A percentile compares a stretch with the other conserved stretches of the same genome.
These are phyloP conservation scores for Ramicandelaber brevisporus DNA, from an alignment of 192 early-diverging fungal genomes.

Conservation along the genomic window DNA sequence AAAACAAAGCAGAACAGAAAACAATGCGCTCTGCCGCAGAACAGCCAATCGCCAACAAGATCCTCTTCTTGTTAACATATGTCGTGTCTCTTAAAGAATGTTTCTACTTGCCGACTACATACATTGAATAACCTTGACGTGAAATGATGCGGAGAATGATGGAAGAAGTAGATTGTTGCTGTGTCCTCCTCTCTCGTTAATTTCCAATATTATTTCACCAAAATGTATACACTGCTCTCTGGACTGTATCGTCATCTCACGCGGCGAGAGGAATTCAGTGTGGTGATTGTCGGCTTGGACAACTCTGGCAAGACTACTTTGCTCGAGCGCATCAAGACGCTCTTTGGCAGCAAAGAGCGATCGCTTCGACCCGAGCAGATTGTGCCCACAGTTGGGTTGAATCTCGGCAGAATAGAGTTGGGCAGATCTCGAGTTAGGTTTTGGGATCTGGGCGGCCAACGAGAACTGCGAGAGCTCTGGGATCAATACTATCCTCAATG, in stretches of 20 bases:
- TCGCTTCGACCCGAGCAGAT: constrained; percentile 54
- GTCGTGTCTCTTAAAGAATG: too few relatives aligned
- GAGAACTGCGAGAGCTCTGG: constrained; percentile 60
- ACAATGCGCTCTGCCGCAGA: too few relatives aligned
- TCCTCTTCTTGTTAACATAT: too few relatives aligned
- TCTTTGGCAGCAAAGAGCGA: constrained; percentile 31
- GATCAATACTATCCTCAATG: constrained; percentile 69
- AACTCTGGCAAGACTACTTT: constrained; percentile 91
- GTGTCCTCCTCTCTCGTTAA: too few relatives aligned
- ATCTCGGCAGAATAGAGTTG: constrained; percentile 59
- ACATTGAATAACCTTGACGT: too few relatives aligned
- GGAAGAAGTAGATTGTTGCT: too few relatives aligned
- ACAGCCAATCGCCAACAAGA: too few relatives aligned
- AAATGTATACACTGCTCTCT: constrained; percentile 71
- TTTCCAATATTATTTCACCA: too few relatives aligned
- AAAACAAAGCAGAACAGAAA: too few relatives aligned
- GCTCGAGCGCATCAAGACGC: constrained; percentile 56
- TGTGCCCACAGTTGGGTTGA: constrained; percentile 64
- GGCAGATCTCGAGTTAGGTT: constrained; percentile 48
- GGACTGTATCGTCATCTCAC: constrained; percentile 61
- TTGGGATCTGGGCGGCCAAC: constrained; percentile 76
- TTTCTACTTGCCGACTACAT: too few relatives aligned
- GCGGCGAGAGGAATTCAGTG: constrained; percentile 57
- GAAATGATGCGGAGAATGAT: too few relatives aligned
- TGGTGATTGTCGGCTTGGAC: constrained; percentile 70